Conservation (phyloP, 2,329 filamentous ascomycete species). For the Diplodia corticola region DNA sequence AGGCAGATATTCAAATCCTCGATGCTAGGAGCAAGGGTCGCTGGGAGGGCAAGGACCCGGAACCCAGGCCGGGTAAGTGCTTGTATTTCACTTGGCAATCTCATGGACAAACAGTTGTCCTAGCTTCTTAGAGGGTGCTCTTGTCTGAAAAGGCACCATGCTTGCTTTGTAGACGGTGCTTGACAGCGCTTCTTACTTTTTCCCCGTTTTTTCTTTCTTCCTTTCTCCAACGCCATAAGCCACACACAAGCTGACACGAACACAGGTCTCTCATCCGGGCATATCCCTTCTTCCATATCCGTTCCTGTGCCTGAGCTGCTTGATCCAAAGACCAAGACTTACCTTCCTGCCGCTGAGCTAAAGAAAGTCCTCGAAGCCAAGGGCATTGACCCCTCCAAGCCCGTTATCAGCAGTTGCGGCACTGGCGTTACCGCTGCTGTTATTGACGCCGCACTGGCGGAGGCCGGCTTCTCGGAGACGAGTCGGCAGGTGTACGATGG, state of each 20-base stretch:
- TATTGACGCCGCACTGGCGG: slow-evolving; percentile 80
- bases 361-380: slow-evolving; percentile 75
- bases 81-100: slow-evolving; percentile 46
- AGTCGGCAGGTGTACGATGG: slow-evolving; percentile 85
- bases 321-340: slow-evolving; percentile 78
- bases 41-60: slow-evolving; percentile 79
- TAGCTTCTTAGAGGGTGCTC: background rate
- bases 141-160: background rate
- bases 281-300: slow-evolving; percentile 85
- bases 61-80: slow-evolving; percentile 73
- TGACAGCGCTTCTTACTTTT: background rate
- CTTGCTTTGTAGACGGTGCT: background rate
- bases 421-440: slow-evolving; percentile 93
- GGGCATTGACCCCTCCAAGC: slow-evolving; percentile 74
- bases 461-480: slow-evolving; percentile 72
- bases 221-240: background rate
- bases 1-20: slow-evolving; percentile 80
- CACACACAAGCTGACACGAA: background rate
- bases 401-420: slow-evolving; percentile 85
- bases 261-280: slow-evolving; percentile 71
- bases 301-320: slow-evolving; percentile 78
- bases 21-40: slow-evolving; percentile 81
- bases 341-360: slow-evolving; percentile 71
- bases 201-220: background rate
- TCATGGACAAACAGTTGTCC: background rate